Evolutionary conservation across 2,329 filamentous ascomycete species (phyloP).

Genomic region (Anthostomella pinea): DNA sequence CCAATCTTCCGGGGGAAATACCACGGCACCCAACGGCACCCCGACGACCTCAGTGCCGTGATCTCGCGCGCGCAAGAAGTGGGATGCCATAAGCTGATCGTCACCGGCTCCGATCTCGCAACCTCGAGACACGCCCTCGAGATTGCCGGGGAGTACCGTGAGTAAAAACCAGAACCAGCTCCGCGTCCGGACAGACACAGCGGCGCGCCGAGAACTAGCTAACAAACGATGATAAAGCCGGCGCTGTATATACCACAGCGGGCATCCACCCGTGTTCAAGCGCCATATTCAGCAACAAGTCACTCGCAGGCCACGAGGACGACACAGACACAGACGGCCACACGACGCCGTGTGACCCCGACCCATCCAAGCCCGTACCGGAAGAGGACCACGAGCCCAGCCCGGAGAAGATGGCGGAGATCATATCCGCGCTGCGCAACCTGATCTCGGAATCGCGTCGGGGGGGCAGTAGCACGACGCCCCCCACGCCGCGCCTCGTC

Average conservation of each 20-base stretch:
- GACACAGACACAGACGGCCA: conserved; percentile 43
- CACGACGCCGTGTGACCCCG: conserved; percentile 52
- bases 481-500: conserved; percentile 49
- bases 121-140: conserved; percentile 74
- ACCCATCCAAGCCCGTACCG: conserved; percentile 44
- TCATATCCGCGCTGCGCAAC: conserved; percentile 58
- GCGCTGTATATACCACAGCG: conserved; percentile 82
- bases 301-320: conserved; percentile 40
- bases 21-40: conserved; percentile 73
- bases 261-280: conserved; percentile 93
- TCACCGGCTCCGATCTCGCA: conserved; percentile 83
- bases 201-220: too few species aligned
- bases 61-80: conserved; percentile 73
- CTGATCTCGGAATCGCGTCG: conserved; percentile 64
- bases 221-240: conserved; percentile 46
- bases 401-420: conserved; percentile 40
- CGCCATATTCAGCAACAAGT: conserved; percentile 69
- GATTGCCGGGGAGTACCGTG: conserved; percentile 72
- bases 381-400: conserved; percentile 51
- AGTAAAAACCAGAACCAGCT: too few species aligned
- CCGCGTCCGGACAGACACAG: too few species aligned
- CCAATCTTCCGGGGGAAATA: conserved; percentile 84
- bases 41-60: conserved; percentile 71
- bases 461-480: too few species aligned
- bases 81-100: conserved; percentile 85